These are phyloP conservation scores for Phytophthora tubulina DNA, from an alignment of 352 stramenopile genomes.

Conservation along the genomic window DNA sequence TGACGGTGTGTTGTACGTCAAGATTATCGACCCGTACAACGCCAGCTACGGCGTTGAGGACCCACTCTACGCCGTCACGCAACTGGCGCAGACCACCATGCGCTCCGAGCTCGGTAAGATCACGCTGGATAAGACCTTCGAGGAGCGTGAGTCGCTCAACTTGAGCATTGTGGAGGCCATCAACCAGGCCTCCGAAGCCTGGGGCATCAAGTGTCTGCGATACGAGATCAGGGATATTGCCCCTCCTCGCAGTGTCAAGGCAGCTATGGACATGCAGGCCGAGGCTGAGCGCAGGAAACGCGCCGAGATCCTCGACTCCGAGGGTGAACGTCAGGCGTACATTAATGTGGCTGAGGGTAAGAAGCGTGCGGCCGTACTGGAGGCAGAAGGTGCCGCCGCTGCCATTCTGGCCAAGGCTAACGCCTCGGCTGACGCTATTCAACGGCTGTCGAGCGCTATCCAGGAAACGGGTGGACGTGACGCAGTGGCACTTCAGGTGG, in stretches of 20 bases:
- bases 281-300: slow-evolving; percentile 93
- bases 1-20: slow-evolving; percentile 93
- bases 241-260: slow-evolving; percentile 86
- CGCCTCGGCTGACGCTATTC: slow-evolving; percentile 86
- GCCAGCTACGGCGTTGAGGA: slow-evolving; percentile 92
- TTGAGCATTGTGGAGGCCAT: slow-evolving; percentile 92
- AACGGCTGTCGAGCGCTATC: slow-evolving; percentile 79
- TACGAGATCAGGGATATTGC: slow-evolving; percentile 94
- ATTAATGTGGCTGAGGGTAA: slow-evolving; percentile 94
- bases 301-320: slow-evolving; percentile 92
- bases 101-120: slow-evolving; percentile 93
- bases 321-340: slow-evolving; percentile 89
- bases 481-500: slow-evolving; percentile 87
- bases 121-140: slow-evolving; percentile 94
- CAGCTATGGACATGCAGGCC: slow-evolving; percentile 94
- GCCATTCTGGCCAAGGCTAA: slow-evolving; percentile 86
- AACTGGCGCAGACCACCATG: slow-evolving; percentile 93
- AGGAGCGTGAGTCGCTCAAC: slow-evolving; percentile 94
- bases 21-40: slow-evolving; percentile 91
- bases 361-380: slow-evolving; percentile 87
- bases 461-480: slow-evolving; percentile 73
- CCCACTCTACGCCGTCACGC: slow-evolving; percentile 90
- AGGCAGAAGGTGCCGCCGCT: slow-evolving; percentile 88
- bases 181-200: slow-evolving; percentile 90
- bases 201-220: slow-evolving; percentile 92